Evolutionary conservation across 139 green algal genomes (phyloP), one percentile per base, ranked within the genome.

Genomic region (Ettlia oleoabundans): DNA sequence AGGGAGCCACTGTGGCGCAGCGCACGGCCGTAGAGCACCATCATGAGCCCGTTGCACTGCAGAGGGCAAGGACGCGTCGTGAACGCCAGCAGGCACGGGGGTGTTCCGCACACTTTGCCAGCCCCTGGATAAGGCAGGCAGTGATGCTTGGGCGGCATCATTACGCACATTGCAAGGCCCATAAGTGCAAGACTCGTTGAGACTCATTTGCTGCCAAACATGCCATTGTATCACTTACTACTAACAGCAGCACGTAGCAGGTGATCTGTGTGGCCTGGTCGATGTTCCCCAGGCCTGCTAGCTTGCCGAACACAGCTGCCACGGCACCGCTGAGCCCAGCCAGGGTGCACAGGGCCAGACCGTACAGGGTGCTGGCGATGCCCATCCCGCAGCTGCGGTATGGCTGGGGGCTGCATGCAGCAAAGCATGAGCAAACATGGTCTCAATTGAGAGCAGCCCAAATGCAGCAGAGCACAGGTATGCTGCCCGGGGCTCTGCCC

Each of bases 261-360:
- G 26, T 47, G 64, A 52, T 28, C 18, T 28, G 6, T 2, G 64
- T 37, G 7, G 66, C 30, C 33, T 15, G 26, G 15, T 53, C 58
- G 26, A 80, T 28, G 6, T 38, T 18, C 33, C 33, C 19, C 30
- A 28, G 21, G 58, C 62, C 77, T 1, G 77, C 77, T 40, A 82
- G 63, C 64, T 82, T 82, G 43, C 77, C 77, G 61, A 75, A 82
- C 33, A 75, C 62, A 4, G 77, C 77, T 28, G 77, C 64, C 3
- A 33, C 32, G 22, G 70, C 70, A 30, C 70, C 70, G 70, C 70
- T 77, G 0, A 77, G 37, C n/a, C 70, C 70, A 22, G n/a, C 70
- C 43, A 77, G 40, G 9, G 15, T 33, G 30, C 70, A 80, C 33
- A 80, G 73, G 19, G 73, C 40, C 4, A 80, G 41, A 35, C 73